Evolutionary conservation across 495 filamentous ascomycete genomes (phyloP).

Genomic region (Penicillium manginii): DNA sequence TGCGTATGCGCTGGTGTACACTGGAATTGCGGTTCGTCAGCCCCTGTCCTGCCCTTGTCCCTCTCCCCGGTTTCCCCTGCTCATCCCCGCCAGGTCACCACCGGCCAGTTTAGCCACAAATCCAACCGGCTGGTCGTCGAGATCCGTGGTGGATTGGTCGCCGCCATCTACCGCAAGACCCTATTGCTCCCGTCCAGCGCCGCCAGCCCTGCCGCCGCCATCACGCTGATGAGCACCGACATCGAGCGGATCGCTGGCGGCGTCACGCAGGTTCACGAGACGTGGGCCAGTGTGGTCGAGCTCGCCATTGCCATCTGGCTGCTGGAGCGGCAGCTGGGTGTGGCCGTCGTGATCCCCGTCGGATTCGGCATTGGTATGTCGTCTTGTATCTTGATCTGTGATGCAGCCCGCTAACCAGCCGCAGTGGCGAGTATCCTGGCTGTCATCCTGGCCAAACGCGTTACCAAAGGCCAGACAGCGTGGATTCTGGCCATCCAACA

Average conservation of each 20-base stretch:
- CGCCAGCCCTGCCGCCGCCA: slow-evolving; percentile 53
- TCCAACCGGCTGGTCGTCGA: slow-evolving; percentile 61
- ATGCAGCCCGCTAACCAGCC: too few relatives aligned
- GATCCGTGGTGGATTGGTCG: slow-evolving; percentile 60
- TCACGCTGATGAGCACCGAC: slow-evolving; percentile 68
- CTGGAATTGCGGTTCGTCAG: slow-evolving; percentile 63
- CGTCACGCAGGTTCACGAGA: slow-evolving; percentile 55
- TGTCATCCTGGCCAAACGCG: too few relatives aligned
- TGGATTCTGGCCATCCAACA: slow-evolving; percentile 51
- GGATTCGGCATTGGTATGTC: slow-evolving; percentile 41
- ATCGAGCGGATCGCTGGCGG: slow-evolving; percentile 56
- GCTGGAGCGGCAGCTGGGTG: slow-evolving; percentile 59
- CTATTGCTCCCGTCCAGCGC: slow-evolving; percentile 42
- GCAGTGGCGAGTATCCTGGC: too few relatives aligned
- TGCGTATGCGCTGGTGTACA: slow-evolving; percentile 63
- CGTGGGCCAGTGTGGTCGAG: slow-evolving; percentile 62
- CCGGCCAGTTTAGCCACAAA: slow-evolving; percentile 56
- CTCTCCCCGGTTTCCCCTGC: too few relatives aligned
- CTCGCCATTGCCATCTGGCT: slow-evolving; percentile 62
- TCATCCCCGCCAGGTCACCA: too few relatives aligned
- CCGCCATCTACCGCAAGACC: slow-evolving; percentile 58
- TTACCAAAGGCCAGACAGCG: too few relatives aligned
- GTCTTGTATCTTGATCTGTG: slow-evolving; percentile 29
- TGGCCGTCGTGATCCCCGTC: slow-evolving; percentile 54
- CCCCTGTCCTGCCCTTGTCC: too few relatives aligned